Base-by-base conservation (phyloP, 1,284 basidiomycete species). In the Malassezia slooffiae region DNA sequence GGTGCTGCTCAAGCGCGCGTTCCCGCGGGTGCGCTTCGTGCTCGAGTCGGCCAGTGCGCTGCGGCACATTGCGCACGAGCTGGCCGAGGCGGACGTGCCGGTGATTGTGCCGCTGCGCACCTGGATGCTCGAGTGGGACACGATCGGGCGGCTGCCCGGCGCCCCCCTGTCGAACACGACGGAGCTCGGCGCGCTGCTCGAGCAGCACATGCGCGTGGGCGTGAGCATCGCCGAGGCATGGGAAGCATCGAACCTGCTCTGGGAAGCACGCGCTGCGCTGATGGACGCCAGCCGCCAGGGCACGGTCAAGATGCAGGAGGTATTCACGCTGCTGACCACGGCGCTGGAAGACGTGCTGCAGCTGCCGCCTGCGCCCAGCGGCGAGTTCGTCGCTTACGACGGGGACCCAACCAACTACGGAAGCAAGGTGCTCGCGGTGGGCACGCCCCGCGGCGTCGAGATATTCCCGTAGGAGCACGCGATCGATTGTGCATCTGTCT, bases 11-110 rank as follows among this genome's bases (percentile, higher is more conserved):
- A 85, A 86, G 72, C 72, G 74, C 13, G 79, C 85, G 49, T 75
- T 84, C 15, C 83, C 85, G 43, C 72, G 73, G 31, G 73, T 72
- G 26, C 75, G 76, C 4, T 76, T 77, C 0, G 75, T 76, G 15
- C 70, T 87, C 55, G 72, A 77, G 26, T 83, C 84, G 5, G 86
- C 79, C 0, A 74, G 77, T 0, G 86, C 90, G 70, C 77, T 83
- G 76, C 83, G 69, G 71, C 82, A 47, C 4, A 29, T 56, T 2
- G 55, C 85, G 1, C 68, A 77, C 27, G 80, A 88, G 52, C 78
- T 91, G 28, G 77, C 81, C 55, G 64, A 67, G 22, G 78, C 80
- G 2, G 70, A 76, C 37, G 76, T 87, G 12, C 80, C 81, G 12
- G 83, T 89, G 21, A 79, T 91, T 45, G 70, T 89, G 73, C 56